phyloP scores from a whole-genome alignment of 2,329 filamentous ascomycete genomes.

The Aspergillus fumigatus region DNA sequence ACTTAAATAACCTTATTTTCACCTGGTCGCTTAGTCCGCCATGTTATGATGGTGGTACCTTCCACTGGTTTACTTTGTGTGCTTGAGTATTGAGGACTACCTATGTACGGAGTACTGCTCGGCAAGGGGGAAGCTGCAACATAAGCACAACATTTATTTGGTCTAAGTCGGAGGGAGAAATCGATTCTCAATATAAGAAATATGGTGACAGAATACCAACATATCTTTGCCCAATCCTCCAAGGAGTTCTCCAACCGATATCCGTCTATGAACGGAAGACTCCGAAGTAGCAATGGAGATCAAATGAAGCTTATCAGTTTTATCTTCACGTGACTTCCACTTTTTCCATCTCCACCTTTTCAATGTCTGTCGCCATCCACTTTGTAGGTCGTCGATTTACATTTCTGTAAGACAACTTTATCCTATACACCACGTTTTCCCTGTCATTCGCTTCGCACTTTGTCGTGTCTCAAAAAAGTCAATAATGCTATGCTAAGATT shows the following conservation, averaged over 20 bases:
- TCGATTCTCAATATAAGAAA: background rate
- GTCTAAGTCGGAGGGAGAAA: background rate
- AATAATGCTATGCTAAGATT: conserved; percentile 39
- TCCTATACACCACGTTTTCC: background rate
- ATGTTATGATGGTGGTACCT: background rate
- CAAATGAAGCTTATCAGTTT: conserved; percentile 12
- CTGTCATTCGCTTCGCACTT: background rate
- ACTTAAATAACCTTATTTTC: background rate
- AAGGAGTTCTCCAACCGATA: background rate
- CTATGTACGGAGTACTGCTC: background rate
- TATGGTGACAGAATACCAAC: background rate
- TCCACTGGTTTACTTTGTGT: background rate
- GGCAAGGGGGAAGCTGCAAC: background rate
- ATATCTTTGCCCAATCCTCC: background rate
- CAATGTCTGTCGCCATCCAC: conserved; percentile 1
- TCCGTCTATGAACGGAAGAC: background rate
- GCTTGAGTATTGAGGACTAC: background rate
- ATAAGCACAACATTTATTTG: background rate
- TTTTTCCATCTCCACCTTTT: conserved; percentile 10
- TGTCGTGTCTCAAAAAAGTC: background rate
- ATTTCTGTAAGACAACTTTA: background rate
- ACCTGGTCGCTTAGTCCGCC: background rate
- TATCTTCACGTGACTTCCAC: conserved; percentile 21
- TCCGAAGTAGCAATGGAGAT: background rate
- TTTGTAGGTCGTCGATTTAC: background rate